A percentile compares a stretch with the other conserved stretches of the same genome.
Conservation (phyloP, 352 stramenopile species). For the Thalassiosira hispida region DNA sequence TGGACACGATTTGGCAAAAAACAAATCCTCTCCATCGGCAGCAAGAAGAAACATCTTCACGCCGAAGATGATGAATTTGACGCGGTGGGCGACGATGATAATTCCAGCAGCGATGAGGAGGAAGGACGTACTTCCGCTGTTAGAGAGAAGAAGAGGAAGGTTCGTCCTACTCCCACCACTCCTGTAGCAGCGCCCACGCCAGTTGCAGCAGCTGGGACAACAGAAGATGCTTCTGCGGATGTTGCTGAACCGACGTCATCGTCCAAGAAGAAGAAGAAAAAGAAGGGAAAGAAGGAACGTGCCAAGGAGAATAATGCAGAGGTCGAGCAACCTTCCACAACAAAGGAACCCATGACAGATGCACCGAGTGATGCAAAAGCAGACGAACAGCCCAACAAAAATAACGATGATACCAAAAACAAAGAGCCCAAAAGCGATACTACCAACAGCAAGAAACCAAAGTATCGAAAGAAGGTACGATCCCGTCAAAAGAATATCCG, state of each 20-base stretch:
- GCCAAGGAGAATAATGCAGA: slow-evolving; percentile 39
- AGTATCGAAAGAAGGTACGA: slow-evolving; percentile 63
- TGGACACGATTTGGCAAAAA: slow-evolving; percentile 48
- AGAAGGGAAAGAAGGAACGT: slow-evolving; percentile 43
- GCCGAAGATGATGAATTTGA: slow-evolving; percentile 53
- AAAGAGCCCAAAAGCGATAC: not conserved
- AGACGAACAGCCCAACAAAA: slow-evolving; percentile 1
- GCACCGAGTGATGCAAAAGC: not conserved
- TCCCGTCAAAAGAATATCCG: slow-evolving; percentile 85
- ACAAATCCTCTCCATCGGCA: slow-evolving; percentile 64
- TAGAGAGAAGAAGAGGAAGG: slow-evolving; percentile 43
- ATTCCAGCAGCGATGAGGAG: slow-evolving; percentile 65
- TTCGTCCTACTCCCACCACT: not conserved
- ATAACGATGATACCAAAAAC: not conserved
- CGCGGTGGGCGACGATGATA: slow-evolving; percentile 1
- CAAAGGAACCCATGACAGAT: not conserved
- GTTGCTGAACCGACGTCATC: not conserved
- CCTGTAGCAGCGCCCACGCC: not conserved
- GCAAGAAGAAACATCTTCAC: slow-evolving; percentile 41
- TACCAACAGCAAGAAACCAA: slow-evolving; percentile 8
- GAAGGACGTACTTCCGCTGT: slow-evolving; percentile 65
- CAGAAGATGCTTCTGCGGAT: slow-evolving; percentile 3
- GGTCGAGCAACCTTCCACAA: slow-evolving; percentile 32
- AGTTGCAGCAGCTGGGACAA: slow-evolving; percentile 1
- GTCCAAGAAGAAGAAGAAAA: slow-evolving; percentile 58